Base-by-base conservation (phyloP, 2,329 filamentous ascomycete species). In the Curvularia spicifera region DNA sequence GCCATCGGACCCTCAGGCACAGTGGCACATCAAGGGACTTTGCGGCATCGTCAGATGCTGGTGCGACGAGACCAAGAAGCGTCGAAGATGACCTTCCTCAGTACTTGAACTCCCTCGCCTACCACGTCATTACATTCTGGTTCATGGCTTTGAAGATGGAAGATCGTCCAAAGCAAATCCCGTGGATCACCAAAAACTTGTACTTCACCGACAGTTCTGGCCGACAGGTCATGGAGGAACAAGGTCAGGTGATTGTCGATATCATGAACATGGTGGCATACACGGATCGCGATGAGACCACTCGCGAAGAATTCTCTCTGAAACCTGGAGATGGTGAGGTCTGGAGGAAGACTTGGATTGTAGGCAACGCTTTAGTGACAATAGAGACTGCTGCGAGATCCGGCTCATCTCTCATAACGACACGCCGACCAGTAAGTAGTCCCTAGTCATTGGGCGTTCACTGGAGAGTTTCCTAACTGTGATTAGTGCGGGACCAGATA, bases 61-160 rank as follows among this genome's bases (percentile, higher is more conserved):
- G 33, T 61, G 81, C 75, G 29, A 80, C 74, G 15, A 72, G 68
- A 76, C 71, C 59, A 72, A 57, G 78, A 77, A 55, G 73, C 63
- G 70, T 80, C 61, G 82, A 88, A 7, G 90, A 95, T 60, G 91
- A 95, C 64, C 82, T 97, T 49, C 93, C 93, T 4, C 91, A 95
- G 76, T 99, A 99, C 74, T 91, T 99, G 26, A 95, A 96, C 75
- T 91, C 93, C 1, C 81, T 98, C 51, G 94, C 94, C 8, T 97
- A 97, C 73, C 93, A 98, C 74, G 92, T 97, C 67, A 93, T 99
- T 65, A 90, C 93, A 1, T 97, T 96, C 73, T 99, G 95, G 95
- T 99, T 98, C 74, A 83, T 99, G 66, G 91, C 93, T 0, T 77
- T 99, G 67, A 94, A 92, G 71, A 84, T 97, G 51, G 86, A 89